Conservation (phyloP, 2,329 filamentous ascomycete genomes). For the Harringtonia aguacate region DNA sequence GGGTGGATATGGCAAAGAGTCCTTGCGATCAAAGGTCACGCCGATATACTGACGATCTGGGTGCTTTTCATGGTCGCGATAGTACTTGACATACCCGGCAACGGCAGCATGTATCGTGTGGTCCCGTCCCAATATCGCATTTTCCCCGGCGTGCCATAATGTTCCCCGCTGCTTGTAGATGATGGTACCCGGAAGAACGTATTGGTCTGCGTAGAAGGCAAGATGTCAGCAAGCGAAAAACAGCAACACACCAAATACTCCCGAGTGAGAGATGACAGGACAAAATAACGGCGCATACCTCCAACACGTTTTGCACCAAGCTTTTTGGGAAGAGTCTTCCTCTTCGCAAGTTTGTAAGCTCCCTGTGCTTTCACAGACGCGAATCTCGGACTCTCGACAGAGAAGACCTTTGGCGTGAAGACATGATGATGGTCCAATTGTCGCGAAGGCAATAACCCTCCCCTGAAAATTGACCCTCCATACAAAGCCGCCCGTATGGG, state of each 20-base stretch:
- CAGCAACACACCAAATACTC: background rate
- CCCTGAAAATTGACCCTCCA: constrained; percentile 17
- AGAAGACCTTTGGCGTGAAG: background rate
- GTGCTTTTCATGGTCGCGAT: constrained; percentile 74
- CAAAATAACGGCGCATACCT: constrained; percentile 35
- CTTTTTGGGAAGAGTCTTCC: constrained; percentile 62
- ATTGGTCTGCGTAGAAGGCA: constrained; percentile 54
- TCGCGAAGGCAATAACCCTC: background rate
- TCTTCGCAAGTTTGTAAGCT: constrained; percentile 53
- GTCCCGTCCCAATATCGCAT: constrained; percentile 88
- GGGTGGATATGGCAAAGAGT: constrained; percentile 64
- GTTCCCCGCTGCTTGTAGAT: constrained; percentile 96
- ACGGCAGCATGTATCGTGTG: constrained; percentile 87
- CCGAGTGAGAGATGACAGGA: no score
- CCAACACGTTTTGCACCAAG: constrained; percentile 89
- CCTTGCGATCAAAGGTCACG: constrained; percentile 73
- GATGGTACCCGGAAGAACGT: constrained; percentile 92
- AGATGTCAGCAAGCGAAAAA: background rate
- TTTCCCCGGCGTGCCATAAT: constrained; percentile 89
- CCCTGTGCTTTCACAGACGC: constrained; percentile 55
- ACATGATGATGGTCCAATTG: background rate
- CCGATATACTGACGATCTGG: constrained; percentile 91
- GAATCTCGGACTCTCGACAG: constrained; percentile 37
- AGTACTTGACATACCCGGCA: constrained; percentile 92
- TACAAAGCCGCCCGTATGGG: constrained; percentile 29